Conservation (phyloP, 2,329 filamentous ascomycete genomes). For the Magnaporthiopsis incrustans region DNA sequence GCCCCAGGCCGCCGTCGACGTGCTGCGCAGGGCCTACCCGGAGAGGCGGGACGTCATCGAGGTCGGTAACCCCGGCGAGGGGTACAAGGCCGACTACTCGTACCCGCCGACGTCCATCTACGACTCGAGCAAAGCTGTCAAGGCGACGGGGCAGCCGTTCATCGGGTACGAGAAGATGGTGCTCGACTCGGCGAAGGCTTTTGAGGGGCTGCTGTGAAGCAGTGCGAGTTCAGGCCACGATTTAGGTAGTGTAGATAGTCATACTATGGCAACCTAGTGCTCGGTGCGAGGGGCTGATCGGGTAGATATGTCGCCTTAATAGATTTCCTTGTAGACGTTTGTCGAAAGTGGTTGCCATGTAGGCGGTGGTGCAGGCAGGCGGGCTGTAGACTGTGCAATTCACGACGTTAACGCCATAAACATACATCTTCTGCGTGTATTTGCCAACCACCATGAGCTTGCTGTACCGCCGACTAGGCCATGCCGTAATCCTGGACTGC, state of each 20-base stretch:
- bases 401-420: background rate
- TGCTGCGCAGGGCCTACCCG: constrained; percentile 29
- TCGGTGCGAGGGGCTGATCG: background rate
- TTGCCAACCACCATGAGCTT: constrained; percentile 23
- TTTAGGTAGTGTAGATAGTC: background rate
- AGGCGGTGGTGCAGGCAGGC: too few species aligned
- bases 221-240: background rate
- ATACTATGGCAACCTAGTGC: background rate
- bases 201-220: constrained; percentile 9
- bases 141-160: constrained; percentile 22
- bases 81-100: constrained; percentile 23
- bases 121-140: constrained; percentile 20
- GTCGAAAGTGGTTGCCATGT: background rate
- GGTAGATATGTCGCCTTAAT: background rate
- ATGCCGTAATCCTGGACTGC: too few species aligned
- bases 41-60: constrained; percentile 25
- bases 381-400: background rate
- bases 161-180: constrained; percentile 24
- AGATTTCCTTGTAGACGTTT: background rate
- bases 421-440: constrained; percentile 8
- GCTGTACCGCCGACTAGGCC: constrained; percentile 25
- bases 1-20: constrained; percentile 31
- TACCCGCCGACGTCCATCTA: constrained; percentile 12
- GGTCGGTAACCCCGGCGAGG: constrained; percentile 28
- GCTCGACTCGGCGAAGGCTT: constrained; percentile 42